phyloP scores from a whole-genome alignment of 1,139 yeast species.

The Lizanozyma gosingica region DNA sequence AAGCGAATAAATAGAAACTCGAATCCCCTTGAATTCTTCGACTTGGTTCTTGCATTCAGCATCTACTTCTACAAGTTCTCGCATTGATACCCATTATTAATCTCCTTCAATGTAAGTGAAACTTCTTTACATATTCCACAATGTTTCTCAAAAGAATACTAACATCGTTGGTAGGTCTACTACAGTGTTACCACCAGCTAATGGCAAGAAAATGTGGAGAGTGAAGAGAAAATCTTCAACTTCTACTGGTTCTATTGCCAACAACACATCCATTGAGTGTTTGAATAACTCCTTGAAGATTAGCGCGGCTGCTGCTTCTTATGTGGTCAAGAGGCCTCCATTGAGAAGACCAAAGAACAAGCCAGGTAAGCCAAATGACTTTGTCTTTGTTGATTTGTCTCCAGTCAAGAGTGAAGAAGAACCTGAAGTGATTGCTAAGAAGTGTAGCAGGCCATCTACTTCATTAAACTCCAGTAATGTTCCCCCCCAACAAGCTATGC shows the following conservation, averaged over 20 bases:
- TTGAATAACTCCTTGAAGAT: conserved; percentile 37
- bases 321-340: conserved; percentile 28
- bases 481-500: not conserved
- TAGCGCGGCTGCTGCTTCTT: conserved; percentile 22
- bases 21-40: not conserved
- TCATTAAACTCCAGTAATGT: not conserved
- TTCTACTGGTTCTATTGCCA: conserved; percentile 10
- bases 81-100: not conserved
- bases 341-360: conserved; percentile 42
- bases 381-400: conserved; percentile 46
- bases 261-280: conserved; percentile 26
- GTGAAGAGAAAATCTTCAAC: conserved; percentile 25
- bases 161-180: not conserved
- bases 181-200: conserved; percentile 34
- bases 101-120: too few species aligned
- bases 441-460: too few species aligned
- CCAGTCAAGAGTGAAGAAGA: conserved; percentile 27
- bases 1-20: not conserved
- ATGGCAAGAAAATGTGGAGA: conserved; percentile 42
- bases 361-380: conserved; percentile 45
- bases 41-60: not conserved
- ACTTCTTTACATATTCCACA: too few species aligned
- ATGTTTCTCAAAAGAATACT: not conserved
- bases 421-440: not conserved
- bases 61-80: not conserved